Base-by-base conservation (phyloP, 768 basidiomycete genomes). In the Chalciporus pseudorubinellus region DNA sequence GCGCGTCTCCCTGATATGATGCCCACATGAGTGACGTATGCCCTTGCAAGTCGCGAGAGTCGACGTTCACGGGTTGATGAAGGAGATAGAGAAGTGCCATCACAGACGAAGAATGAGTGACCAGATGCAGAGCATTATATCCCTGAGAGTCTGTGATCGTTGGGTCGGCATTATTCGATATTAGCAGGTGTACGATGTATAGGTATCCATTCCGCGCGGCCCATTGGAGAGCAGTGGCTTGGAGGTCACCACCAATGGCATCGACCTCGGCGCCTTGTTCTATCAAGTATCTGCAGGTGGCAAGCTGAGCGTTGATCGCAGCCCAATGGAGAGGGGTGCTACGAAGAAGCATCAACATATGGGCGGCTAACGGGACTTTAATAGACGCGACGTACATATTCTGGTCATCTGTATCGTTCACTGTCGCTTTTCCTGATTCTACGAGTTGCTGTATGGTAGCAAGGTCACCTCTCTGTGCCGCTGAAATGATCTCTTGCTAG, bases 11-110 rank as follows among this genome's bases (percentile, higher is more conserved):
- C 67, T 99, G 97, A 70, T 98, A 99, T 9, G 93, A 92, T 6
- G 97, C 97, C 97, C 97, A 99, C 92, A 98, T 97, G 44, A 98
- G 77, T 0, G 91, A 79, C 0, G 95, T 97, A 65, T 98, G 97
- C 0, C 97, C 97, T 61, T 92, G 89, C 1, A 85, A 76, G 68
- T 99, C 97, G 36, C 85, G 80, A 42, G 87, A 87, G 66, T 99
- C 97, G 52, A 98, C 87, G 39, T 84, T 86, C 56, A 99, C 81
- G 3, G 95, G 94, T 66, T 98, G 95, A 65, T 95, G 92, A 6
- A 98, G 78, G 21, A 97, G 76, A 63, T 92, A 95, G 33, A 98
- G 74, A 33, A 99, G 69, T 0, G 97, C 89, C 95, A 98, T 97
- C 55, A 98, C 90, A 10, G 85, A 87, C 3, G 89, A 92, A 0